Conservation (phyloP, 1,139 yeast genomes). For the Candida sp. region DNA sequence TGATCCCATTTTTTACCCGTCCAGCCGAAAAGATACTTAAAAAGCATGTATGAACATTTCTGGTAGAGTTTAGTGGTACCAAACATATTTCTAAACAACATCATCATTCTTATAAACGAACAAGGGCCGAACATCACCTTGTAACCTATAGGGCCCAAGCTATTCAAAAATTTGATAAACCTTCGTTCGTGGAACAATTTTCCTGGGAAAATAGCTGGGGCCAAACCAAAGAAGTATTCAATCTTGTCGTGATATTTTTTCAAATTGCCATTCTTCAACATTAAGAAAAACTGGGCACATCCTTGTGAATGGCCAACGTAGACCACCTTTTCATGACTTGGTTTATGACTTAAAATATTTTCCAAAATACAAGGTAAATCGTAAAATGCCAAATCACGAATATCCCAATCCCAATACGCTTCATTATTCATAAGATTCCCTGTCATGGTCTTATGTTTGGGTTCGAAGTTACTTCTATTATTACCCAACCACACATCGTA, state of each 20-base stretch:
- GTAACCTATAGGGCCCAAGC: conserved; percentile 31
- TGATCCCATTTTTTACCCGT: conserved; percentile 66
- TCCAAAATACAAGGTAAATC: conserved; percentile 76
- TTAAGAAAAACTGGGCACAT: conserved; percentile 76
- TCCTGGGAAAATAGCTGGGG: conserved; percentile 94
- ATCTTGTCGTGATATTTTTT: conserved; percentile 41
- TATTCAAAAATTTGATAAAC: conserved; percentile 56
- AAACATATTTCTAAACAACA: conserved; percentile 42
- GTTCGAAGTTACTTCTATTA: conserved; percentile 81
- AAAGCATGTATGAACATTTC: conserved; percentile 68
- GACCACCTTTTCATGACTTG: conserved; percentile 47
- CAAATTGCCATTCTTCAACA: conserved; percentile 40
- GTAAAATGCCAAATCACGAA: conserved; percentile 69
- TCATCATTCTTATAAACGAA: conserved; percentile 59
- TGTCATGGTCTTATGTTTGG: conserved; percentile 48
- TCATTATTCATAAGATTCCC: conserved; percentile 46
- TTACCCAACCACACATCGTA: conserved; percentile 96
- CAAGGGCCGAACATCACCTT: conserved; percentile 56
- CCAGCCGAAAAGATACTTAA: conserved; percentile 86
- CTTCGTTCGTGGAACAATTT: conserved; percentile 53
- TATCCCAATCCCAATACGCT: conserved; percentile 81
- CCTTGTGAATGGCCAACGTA: conserved; percentile 92
- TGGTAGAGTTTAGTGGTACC: conserved; percentile 54
- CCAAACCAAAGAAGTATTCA: conserved; percentile 68
- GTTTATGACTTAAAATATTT: conserved; percentile 45